phyloP scores from a whole-genome alignment of 495 filamentous ascomycete genomes.

The Podospora comata region DNA sequence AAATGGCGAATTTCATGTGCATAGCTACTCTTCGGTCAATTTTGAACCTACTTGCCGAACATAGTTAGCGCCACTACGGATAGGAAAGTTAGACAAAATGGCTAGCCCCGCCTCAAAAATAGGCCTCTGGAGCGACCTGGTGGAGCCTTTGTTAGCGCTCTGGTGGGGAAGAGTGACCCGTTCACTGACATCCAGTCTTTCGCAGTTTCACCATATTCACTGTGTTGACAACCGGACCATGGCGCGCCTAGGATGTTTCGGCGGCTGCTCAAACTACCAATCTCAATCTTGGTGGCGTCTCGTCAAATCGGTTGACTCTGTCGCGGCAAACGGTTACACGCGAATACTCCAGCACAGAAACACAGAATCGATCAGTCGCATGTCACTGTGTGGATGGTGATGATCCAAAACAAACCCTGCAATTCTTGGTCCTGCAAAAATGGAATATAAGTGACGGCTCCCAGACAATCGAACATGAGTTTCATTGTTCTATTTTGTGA shows the following conservation, averaged over 20 bases:
- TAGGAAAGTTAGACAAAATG: too few relatives aligned
- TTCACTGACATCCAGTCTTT: constrained; percentile 2
- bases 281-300: constrained; percentile 1
- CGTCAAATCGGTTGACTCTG: not conserved
- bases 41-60: too few relatives aligned
- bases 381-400: not conserved
- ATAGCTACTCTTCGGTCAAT: too few relatives aligned
- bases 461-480: not conserved
- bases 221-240: not conserved
- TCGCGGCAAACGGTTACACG: not conserved
- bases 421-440: not conserved
- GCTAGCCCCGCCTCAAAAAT: not conserved
- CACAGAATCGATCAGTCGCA: not conserved
- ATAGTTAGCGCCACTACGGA: too few relatives aligned
- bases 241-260: not conserved
- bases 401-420: not conserved
- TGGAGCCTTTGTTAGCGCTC: not conserved
- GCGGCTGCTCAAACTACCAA: constrained; percentile 5
- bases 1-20: too few relatives aligned
- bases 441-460: not conserved
- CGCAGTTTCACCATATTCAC: not conserved
- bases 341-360: not conserved
- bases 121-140: not conserved
- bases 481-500: not conserved
- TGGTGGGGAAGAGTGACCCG: not conserved